phyloP scores from a whole-genome alignment of 345 rosid genomes.

The Populus alba region DNA sequence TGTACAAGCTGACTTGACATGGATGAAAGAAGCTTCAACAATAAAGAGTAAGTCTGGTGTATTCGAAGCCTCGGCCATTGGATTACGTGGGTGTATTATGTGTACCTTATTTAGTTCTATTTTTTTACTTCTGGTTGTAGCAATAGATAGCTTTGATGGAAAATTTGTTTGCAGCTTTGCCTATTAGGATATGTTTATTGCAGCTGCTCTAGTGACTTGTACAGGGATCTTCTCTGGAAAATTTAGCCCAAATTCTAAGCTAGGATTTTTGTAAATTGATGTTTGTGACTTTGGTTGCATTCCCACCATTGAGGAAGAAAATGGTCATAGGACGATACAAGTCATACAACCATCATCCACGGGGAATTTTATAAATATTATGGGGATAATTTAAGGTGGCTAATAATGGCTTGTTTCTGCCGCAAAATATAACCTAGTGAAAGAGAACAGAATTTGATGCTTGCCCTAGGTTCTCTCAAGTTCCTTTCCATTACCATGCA shows the following conservation, averaged over 20 bases:
- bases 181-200: not conserved
- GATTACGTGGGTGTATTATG: slow-evolving; percentile 5
- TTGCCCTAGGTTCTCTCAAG: too few relatives aligned
- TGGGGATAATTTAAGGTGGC: not conserved
- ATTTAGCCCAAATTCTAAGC: not conserved
- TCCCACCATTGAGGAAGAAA: too few relatives aligned
- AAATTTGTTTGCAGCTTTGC: slow-evolving; percentile 12
- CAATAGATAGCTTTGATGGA: slow-evolving; percentile 12
- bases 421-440: too few relatives aligned
- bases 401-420: not conserved
- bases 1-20: slow-evolving; percentile 7
- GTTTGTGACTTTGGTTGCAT: not conserved
- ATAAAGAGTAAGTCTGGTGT: slow-evolving; percentile 5
- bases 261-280: not conserved
- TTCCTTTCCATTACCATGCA: too few relatives aligned
- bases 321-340: too few relatives aligned
- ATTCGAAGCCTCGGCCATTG: slow-evolving; percentile 4
- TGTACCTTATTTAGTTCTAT: not conserved
- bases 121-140: slow-evolving; percentile 7
- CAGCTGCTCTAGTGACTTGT: not conserved
- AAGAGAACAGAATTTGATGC: too few relatives aligned
- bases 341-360: not conserved
- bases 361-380: not conserved
- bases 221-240: not conserved
- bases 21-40: not conserved